Conservation (phyloP, 768 basidiomycete genomes). For the Kwoniella sp. region DNA sequence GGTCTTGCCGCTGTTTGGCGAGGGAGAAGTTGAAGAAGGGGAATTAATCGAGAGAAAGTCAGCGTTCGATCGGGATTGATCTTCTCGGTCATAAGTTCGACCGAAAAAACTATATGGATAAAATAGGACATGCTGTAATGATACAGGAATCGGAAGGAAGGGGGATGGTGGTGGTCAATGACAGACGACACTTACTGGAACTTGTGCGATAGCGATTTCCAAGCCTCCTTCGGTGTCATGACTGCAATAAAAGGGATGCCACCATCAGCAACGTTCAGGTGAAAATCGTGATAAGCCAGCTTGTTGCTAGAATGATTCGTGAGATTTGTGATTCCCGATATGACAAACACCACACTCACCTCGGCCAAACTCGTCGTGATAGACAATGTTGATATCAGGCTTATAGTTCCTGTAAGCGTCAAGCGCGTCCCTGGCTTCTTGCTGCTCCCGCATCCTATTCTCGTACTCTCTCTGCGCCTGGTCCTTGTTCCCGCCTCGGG, state of each 20-base stretch:
- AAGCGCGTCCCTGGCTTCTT: slow-evolving; percentile 78
- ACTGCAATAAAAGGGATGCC: slow-evolving; percentile 14
- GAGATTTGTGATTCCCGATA: no score
- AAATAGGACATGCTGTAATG: not conserved
- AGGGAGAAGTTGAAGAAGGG: not conserved
- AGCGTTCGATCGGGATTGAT: slow-evolving; percentile 4
- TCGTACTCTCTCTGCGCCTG: slow-evolving; percentile 94
- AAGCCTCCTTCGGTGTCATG: slow-evolving; percentile 88
- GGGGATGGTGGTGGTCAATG: no score
- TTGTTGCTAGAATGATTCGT: no score
- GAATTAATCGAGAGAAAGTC: not conserved
- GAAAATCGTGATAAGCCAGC: not conserved
- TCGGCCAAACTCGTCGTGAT: slow-evolving; percentile 94
- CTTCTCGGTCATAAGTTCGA: no score
- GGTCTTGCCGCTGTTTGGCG: slow-evolving; percentile 72
- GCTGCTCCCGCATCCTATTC: slow-evolving; percentile 86
- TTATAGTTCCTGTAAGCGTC: slow-evolving; percentile 92
- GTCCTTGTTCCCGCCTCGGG: slow-evolving; percentile 76
- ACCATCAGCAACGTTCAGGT: slow-evolving; percentile 25
- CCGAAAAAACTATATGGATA: not conserved
- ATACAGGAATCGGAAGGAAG: not conserved
- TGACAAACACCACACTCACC: slow-evolving; percentile 46
- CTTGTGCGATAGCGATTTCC: slow-evolving; percentile 95
- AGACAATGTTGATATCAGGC: slow-evolving; percentile 93
- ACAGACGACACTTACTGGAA: slow-evolving; percentile 74